A percentile compares a stretch with the other conserved stretches of the same genome.
These are phyloP conservation scores for Pulveroboletus frians DNA, from an alignment of 768 basidiomycete genomes.

Conservation along the genomic window DNA sequence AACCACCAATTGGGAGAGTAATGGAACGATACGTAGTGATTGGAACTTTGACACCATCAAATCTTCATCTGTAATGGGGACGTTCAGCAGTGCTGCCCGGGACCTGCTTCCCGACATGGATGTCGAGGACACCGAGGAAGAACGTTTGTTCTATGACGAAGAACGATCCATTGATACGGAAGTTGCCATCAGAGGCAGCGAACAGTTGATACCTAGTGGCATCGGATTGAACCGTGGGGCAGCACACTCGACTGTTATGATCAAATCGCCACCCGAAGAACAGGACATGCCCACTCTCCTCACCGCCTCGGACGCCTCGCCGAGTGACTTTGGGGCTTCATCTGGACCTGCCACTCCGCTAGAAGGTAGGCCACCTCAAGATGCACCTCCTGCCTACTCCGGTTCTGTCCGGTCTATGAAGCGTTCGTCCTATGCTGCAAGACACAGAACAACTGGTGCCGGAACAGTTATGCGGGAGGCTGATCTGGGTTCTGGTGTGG, in stretches of 20 bases:
- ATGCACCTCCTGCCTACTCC: slow-evolving; percentile 69
- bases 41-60: slow-evolving; percentile 95
- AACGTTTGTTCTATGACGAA: slow-evolving; percentile 33
- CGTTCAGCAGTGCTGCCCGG: slow-evolving; percentile 66
- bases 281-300: slow-evolving; percentile 40
- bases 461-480: slow-evolving; percentile 77
- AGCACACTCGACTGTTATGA: slow-evolving; percentile 68
- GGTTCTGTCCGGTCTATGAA: slow-evolving; percentile 59
- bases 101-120: slow-evolving; percentile 63
- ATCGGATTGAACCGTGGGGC: slow-evolving; percentile 51
- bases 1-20: slow-evolving; percentile 61
- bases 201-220: slow-evolving; percentile 35
- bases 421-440: slow-evolving; percentile 75
- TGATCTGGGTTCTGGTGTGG: slow-evolving; percentile 82
- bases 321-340: slow-evolving; percentile 38
- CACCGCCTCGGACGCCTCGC: slow-evolving; percentile 31
- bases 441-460: slow-evolving; percentile 52
- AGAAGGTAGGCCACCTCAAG: slow-evolving; percentile 36
- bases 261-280: slow-evolving; percentile 42
- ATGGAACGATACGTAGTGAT: slow-evolving; percentile 78
- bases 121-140: slow-evolving; percentile 46
- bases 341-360: slow-evolving; percentile 36
- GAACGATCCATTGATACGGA: slow-evolving; percentile 57
- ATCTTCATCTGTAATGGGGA: slow-evolving; percentile 68
- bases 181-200: slow-evolving; percentile 62